Percentiles rank a stretch among this genome's conserved stretches.
phyloP scores from a whole-genome alignment of 257 asterid genomes.

The Plectranthus barbatus region DNA sequence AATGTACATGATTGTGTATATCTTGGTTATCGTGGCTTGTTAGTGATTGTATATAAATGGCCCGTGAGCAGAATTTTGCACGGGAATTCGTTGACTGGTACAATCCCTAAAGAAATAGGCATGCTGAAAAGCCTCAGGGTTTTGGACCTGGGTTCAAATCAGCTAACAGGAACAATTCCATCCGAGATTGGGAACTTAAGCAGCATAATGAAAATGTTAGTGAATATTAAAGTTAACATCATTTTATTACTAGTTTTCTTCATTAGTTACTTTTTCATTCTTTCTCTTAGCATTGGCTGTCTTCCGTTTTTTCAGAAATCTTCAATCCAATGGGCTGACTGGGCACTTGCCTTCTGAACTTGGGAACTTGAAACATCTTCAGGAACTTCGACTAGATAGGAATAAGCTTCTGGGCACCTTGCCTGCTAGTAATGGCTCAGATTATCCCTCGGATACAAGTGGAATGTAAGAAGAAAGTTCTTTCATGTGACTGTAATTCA shows the following conservation, averaged over 20 bases:
- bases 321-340: conserved; percentile 79
- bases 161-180: conserved; percentile 71
- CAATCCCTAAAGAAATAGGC: conserved; percentile 74
- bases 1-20: background rate
- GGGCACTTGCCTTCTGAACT: conserved; percentile 79
- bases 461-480: conserved; percentile 50
- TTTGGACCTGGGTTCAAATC: conserved; percentile 73
- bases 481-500: background rate
- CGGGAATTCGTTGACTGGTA: conserved; percentile 60
- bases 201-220: conserved; percentile 59
- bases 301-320: conserved; percentile 28
- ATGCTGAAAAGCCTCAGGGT: conserved; percentile 58
- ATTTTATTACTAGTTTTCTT: background rate
- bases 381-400: conserved; percentile 78
- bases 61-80: conserved; percentile 52
- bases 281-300: background rate
- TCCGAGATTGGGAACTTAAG: conserved; percentile 60
- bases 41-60: conserved; percentile 11
- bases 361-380: conserved; percentile 63
- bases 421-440: conserved; percentile 56
- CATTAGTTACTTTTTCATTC: conserved; percentile 1
- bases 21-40: background rate
- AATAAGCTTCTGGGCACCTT: conserved; percentile 66
- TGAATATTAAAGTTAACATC: conserved; percentile 9
- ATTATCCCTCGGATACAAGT: conserved; percentile 29